phyloP scores from a whole-genome alignment of 2,329 filamentous ascomycete genomes.

The Claviceps quebecensis region DNA sequence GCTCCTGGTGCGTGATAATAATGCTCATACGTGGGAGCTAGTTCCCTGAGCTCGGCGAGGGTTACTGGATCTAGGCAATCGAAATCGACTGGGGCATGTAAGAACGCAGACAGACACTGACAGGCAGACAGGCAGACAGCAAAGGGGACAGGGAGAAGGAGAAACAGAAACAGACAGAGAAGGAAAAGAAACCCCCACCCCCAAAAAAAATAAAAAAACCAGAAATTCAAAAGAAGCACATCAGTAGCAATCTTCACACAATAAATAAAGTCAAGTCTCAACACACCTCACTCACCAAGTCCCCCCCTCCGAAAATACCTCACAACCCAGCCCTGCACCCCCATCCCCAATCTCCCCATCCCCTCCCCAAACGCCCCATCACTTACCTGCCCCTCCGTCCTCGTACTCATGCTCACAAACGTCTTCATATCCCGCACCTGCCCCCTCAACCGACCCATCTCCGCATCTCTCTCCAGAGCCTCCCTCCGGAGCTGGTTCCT shows the following conservation, averaged over 20 bases:
- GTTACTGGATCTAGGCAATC: conserved; percentile 26
- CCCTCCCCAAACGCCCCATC: conserved; percentile 53
- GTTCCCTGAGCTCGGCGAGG: conserved; percentile 27
- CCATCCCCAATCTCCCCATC: conserved; percentile 48
- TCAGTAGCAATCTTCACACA: too few relatives aligned
- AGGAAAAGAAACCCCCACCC: too few relatives aligned
- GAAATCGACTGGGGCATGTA: conserved; percentile 23
- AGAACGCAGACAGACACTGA: too few relatives aligned
- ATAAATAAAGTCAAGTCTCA: too few relatives aligned
- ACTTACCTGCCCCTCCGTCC: conserved; percentile 45
- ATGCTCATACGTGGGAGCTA: conserved; percentile 45
- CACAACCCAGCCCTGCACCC: conserved; percentile 62
- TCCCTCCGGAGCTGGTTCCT: conserved; percentile 33
- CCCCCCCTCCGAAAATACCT: conserved; percentile 51
- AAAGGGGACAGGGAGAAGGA: too few relatives aligned
- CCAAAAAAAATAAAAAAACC: background rate
- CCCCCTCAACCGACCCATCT: conserved; percentile 37
- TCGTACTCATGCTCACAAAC: conserved; percentile 54
- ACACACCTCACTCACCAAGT: conserved; percentile 27
- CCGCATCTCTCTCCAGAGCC: conserved; percentile 37
- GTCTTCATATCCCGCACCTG: conserved; percentile 57
- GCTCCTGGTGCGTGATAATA: conserved; percentile 37
- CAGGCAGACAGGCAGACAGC: background rate
- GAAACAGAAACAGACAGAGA: background rate
- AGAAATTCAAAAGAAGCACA: too few relatives aligned